These are phyloP conservation scores for Verticillium albo-atrum DNA, from an alignment of 2,329 filamentous ascomycete genomes.

Conservation along the genomic window DNA sequence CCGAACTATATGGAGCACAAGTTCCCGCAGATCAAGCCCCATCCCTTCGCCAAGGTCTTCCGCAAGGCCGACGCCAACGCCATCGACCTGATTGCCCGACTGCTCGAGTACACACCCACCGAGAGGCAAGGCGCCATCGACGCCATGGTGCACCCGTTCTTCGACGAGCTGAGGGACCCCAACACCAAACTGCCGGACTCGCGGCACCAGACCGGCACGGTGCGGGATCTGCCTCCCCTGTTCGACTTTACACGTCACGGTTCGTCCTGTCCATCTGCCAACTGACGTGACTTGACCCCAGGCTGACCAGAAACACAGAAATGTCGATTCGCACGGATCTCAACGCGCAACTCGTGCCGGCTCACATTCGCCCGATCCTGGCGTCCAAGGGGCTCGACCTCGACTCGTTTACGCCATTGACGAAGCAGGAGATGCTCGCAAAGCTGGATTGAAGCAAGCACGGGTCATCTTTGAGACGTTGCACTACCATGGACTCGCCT, in stretches of 20 bases:
- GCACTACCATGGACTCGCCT: neutral
- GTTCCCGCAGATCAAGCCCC: slow-evolving; percentile 99
- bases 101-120: slow-evolving; percentile 96
- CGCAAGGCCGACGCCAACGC: slow-evolving; percentile 90
- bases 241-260: slow-evolving; percentile 95
- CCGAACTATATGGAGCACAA: slow-evolving; percentile 99
- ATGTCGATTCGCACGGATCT: slow-evolving; percentile 89
- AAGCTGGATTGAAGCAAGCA: slow-evolving; percentile 75
- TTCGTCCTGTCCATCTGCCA: slow-evolving; percentile 41
- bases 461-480: neutral
- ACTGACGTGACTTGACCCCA: neutral
- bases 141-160: slow-evolving; percentile 98
- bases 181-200: slow-evolving; percentile 89
- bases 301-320: slow-evolving; percentile 52
- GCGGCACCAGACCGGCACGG: slow-evolving; percentile 74
- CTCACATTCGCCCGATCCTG: slow-evolving; percentile 72
- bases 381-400: slow-evolving; percentile 80
- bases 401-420: slow-evolving; percentile 86
- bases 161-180: slow-evolving; percentile 93
- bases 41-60: slow-evolving; percentile 99
- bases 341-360: slow-evolving; percentile 83
- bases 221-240: slow-evolving; percentile 78
- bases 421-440: slow-evolving; percentile 96
- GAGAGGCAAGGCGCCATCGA: slow-evolving; percentile 90
- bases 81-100: slow-evolving; percentile 88